Evolutionary conservation across 805 yeast species (phyloP).

Genomic region (Lipomyces lipofer): DNA sequence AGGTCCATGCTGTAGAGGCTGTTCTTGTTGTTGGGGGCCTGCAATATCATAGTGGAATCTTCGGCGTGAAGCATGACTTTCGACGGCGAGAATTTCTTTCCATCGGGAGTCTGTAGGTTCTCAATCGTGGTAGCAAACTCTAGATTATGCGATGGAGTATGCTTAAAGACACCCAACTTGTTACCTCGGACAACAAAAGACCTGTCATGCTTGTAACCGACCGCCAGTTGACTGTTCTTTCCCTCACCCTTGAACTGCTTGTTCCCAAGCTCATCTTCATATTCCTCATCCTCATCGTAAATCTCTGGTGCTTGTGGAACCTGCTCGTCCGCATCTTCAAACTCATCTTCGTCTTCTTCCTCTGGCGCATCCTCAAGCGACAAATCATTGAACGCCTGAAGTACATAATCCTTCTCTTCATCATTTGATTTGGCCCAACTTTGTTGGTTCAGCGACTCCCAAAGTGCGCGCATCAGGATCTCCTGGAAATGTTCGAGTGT

Average conservation of each 20-base stretch:
- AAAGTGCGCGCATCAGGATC: slow-evolving; percentile 52
- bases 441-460: slow-evolving; percentile 58
- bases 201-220: slow-evolving; percentile 68
- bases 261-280: slow-evolving; percentile 46
- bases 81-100: slow-evolving; percentile 54
- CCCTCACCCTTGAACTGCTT: slow-evolving; percentile 42
- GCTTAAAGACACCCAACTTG: slow-evolving; percentile 75
- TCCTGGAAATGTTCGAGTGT: slow-evolving; percentile 55
- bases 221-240: slow-evolving; percentile 64
- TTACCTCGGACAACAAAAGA: slow-evolving; percentile 79
- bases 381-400: slow-evolving; percentile 52
- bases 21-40: slow-evolving; percentile 49
- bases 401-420: slow-evolving; percentile 56
- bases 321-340: slow-evolving; percentile 17
- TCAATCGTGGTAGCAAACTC: slow-evolving; percentile 69
- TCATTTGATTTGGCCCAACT: slow-evolving; percentile 50
- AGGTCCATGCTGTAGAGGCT: slow-evolving; percentile 74
- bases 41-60: slow-evolving; percentile 68
- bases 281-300: slow-evolving; percentile 36
- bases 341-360: slow-evolving; percentile 40
- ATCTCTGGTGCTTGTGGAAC: slow-evolving; percentile 4
- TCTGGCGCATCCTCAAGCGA: slow-evolving; percentile 41
- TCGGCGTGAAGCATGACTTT: slow-evolving; percentile 75
- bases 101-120: slow-evolving; percentile 53
- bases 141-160: slow-evolving; percentile 49